Evolutionary conservation across 306 rosid species (phyloP).

Genomic region (Spatholobus suberectus): DNA sequence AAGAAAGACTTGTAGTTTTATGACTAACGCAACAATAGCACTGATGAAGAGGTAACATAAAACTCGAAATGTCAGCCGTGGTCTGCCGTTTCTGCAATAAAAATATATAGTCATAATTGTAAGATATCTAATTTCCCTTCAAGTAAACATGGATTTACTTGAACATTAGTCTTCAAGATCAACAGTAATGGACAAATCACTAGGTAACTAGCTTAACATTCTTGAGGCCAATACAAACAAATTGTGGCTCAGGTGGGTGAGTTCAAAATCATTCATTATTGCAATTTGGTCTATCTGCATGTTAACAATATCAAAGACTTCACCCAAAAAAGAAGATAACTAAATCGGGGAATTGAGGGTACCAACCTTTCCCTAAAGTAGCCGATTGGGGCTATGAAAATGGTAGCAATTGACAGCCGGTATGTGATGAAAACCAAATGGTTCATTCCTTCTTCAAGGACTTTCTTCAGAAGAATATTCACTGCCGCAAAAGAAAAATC

Average conservation of each 20-base stretch:
- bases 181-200: conserved; percentile 23
- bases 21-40: conserved; percentile 82
- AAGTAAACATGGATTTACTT: not conserved
- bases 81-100: conserved; percentile 70
- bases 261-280: conserved; percentile 15
- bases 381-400: conserved; percentile 78
- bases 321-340: not conserved
- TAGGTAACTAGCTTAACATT: not conserved
- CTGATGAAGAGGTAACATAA: conserved; percentile 82
- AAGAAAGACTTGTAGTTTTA: not conserved
- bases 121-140: not conserved
- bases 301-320: conserved; percentile 12
- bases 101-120: not conserved
- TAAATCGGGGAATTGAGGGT: conserved; percentile 4
- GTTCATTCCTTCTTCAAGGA: conserved; percentile 83
- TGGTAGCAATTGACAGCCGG: conserved; percentile 69
- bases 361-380: conserved; percentile 79
- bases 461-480: conserved; percentile 87
- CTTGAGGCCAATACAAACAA: not conserved
- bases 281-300: not conserved
- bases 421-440: conserved; percentile 90
- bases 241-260: not conserved
- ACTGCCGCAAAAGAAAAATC: conserved; percentile 69
- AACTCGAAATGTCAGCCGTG: conserved; percentile 65
- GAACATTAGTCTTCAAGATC: conserved; percentile 13